A percentile compares a stretch with the other conserved stretches of the same genome.
Evolutionary conservation across 768 basidiomycete genomes (phyloP).

Genomic region (Termitomyces sp.): DNA sequence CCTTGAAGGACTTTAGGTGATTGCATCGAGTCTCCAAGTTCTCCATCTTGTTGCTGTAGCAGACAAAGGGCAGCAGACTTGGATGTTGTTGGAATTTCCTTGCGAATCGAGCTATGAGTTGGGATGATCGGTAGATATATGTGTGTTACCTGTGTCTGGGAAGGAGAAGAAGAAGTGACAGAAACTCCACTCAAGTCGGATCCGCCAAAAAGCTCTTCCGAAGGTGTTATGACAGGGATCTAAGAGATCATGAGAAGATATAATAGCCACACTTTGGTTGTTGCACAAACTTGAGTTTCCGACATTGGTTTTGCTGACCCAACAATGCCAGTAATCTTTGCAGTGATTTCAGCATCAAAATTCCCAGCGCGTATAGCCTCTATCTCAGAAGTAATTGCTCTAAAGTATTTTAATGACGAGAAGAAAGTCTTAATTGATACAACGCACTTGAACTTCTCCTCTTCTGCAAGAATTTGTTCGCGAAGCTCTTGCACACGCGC

Average conservation of each 20-base stretch:
- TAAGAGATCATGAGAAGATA: neutral
- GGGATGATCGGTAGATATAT: neutral
- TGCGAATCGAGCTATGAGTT: neutral
- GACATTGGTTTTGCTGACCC: constrained; percentile 1
- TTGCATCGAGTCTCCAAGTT: neutral
- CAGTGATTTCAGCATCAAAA: constrained; percentile 50
- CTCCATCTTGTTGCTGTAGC: neutral
- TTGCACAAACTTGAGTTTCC: neutral
- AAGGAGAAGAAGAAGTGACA: constrained; percentile 19
- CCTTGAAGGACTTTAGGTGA: neutral
- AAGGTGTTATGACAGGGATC: constrained; percentile 6
- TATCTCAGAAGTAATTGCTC: constrained; percentile 67
- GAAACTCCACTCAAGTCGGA: constrained; percentile 31
- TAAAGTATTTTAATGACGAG: constrained; percentile 18
- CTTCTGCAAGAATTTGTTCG: constrained; percentile 65
- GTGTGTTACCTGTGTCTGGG: constrained; percentile 16
- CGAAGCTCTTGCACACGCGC: constrained; percentile 68
- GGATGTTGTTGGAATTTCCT: neutral
- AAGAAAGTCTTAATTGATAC: neutral
- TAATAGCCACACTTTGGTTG: neutral
- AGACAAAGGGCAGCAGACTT: neutral
- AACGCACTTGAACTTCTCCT: constrained; percentile 70
- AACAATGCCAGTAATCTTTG: constrained; percentile 18
- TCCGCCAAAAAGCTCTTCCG: constrained; percentile 22
- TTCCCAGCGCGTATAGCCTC: constrained; percentile 65